Conservation (phyloP, 2,329 filamentous ascomycete species). For the Colletotrichum euphorbiae region DNA sequence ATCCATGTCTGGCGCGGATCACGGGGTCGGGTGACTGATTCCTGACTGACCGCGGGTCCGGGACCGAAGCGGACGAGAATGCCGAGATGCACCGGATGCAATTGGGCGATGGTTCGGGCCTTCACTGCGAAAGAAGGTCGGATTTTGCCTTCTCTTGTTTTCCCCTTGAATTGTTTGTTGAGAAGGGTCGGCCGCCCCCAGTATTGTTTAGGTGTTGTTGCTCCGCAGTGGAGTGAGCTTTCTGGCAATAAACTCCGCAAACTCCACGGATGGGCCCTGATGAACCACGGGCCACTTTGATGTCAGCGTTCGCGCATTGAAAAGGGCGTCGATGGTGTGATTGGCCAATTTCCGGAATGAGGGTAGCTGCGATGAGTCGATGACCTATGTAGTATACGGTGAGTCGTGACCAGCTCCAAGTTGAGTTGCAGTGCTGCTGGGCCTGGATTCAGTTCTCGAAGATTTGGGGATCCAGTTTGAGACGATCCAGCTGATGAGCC, state of each 20-base stretch:
- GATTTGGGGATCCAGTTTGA: neutral
- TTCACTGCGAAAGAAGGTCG: neutral
- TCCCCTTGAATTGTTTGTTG: conserved; percentile 1
- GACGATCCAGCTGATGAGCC: conserved; percentile 4
- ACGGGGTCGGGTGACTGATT: conserved; percentile 26
- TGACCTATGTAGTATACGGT: neutral
- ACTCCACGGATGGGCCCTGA: conserved; percentile 25
- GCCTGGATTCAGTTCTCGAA: neutral
- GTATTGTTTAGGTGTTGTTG: neutral
- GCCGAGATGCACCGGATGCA: conserved; percentile 30
- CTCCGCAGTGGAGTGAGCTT: conserved; percentile 5
- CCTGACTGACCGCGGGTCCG: conserved; percentile 12
- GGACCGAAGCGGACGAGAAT: conserved; percentile 20
- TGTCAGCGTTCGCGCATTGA: conserved; percentile 10
- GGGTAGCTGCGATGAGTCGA: conserved; percentile 6
- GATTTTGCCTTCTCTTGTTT: neutral
- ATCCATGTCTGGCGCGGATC: conserved; percentile 17
- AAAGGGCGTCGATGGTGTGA: conserved; percentile 12
- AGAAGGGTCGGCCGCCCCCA: conserved; percentile 10
- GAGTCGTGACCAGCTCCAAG: conserved; percentile 9
- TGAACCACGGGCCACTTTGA: conserved; percentile 27
- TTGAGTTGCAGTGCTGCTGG: conserved; percentile 4
- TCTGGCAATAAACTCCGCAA: conserved; percentile 1
- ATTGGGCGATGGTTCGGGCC: neutral
- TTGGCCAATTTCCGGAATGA: conserved; percentile 32